Base-by-base conservation (phyloP, 228 moss, liverwort and hornwort genomes). In the Sphagnum magellanicum region DNA sequence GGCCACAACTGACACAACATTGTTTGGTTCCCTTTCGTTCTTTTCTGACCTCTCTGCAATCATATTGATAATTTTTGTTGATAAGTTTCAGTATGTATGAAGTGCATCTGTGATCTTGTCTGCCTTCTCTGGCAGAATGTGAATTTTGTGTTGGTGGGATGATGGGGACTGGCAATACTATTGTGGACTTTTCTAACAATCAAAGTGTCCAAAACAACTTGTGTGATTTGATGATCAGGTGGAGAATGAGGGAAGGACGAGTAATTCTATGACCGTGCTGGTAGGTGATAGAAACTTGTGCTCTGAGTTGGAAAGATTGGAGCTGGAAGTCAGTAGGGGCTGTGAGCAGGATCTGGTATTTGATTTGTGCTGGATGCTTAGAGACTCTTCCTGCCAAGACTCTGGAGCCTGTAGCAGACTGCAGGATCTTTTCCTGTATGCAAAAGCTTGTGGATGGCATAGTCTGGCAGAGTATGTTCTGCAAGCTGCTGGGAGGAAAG, bases 281-380 rank as follows among this genome's bases (percentile, higher is more conserved):
- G 82, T 91, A 49, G 90, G 81, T 55, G 93, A 97, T 59, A 82
- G 76, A 75, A 76, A 85, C 61, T 81, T 97, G 48, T 91, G 87
- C 64, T 83, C 90, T 63, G 97, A 97, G 82, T 75, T 97, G 53
- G 83, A 88, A 78, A 81, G 77, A 70, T 75, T 97, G 67, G 90
- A 93, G 83, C 61, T 83, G 53, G 72, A 59, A 58, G 75, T 78
- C 14, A 84, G 79, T 74, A 89, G 81, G 66, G 81, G 81, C 48
- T 83, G 77, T 80, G 80, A 74, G 11, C 89, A 87, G 74, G 85
- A 82, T 73, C 66, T 92, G 75, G 85, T 92, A 46, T 75, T 76
- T 64, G 95, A 95, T 76, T 64, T 95, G 66, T 90, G 95, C 70
- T 95, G 95, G 95, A 83, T 90, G 77, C 70, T 92, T 5, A 85